phyloP scores from a whole-genome alignment of 441 rosid genomes.

The Gossypium gossypioides region DNA sequence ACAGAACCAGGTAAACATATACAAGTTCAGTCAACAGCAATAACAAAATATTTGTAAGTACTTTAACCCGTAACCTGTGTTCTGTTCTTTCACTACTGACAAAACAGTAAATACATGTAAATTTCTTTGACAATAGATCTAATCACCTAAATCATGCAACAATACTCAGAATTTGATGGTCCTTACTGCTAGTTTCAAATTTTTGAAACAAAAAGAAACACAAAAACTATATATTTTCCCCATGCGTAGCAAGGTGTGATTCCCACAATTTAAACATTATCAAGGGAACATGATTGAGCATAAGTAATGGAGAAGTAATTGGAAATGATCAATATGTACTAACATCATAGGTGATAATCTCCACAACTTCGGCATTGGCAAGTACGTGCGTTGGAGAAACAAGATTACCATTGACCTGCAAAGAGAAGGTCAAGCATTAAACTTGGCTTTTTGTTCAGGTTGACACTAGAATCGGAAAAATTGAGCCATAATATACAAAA shows the following conservation, averaged over 20 bases:
- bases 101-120: neutral
- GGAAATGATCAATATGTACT: constrained; percentile 28
- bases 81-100: neutral
- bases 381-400: constrained; percentile 77
- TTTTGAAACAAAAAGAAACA: neutral
- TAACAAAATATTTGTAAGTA: neutral
- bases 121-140: neutral
- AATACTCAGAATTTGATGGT: neutral
- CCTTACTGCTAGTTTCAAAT: neutral
- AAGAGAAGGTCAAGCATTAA: constrained; percentile 13
- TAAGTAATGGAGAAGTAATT: neutral
- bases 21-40: neutral
- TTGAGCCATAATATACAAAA: constrained; percentile 1
- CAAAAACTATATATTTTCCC: neutral
- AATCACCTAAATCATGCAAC: neutral
- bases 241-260: neutral
- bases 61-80: neutral
- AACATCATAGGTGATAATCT: constrained; percentile 82
- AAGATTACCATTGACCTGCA: constrained; percentile 89
- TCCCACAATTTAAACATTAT: neutral
- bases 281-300: neutral
- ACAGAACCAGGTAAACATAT: neutral
- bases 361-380: constrained; percentile 94
- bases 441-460: neutral
- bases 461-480: neutral